phyloP scores from a whole-genome alignment of 106 monocot genomes.

The Apostasia shenzhenica region DNA sequence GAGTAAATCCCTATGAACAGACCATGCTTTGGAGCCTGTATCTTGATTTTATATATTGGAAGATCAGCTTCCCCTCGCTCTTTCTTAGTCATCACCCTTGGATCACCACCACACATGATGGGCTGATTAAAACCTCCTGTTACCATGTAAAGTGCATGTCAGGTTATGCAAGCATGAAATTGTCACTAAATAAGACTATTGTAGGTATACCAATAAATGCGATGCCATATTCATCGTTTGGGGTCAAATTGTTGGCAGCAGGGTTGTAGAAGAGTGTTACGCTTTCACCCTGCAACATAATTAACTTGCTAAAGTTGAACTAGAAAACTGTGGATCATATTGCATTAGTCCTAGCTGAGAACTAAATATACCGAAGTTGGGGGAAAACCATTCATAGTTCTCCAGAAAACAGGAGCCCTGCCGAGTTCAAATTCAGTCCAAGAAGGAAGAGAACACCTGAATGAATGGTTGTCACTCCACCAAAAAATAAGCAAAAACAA shows the following conservation, averaged over 20 bases:
- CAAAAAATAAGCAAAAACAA: too few species aligned
- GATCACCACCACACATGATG: slow-evolving; percentile 89
- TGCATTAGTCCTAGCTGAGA: neutral
- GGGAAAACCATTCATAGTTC: slow-evolving; percentile 81
- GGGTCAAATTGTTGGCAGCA: slow-evolving; percentile 47
- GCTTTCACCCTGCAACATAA: slow-evolving; percentile 57
- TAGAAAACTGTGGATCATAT: neutral
- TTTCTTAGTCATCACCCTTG: slow-evolving; percentile 69
- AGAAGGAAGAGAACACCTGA: slow-evolving; percentile 59
- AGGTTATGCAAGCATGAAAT: neutral
- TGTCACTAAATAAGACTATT: neutral
- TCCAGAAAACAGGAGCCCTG: slow-evolving; percentile 79
- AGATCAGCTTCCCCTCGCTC: slow-evolving; percentile 76
- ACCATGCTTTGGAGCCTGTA: slow-evolving; percentile 74
- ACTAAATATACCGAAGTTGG: slow-evolving; percentile 63
- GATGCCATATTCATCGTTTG: slow-evolving; percentile 67
- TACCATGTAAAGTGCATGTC: slow-evolving; percentile 4
- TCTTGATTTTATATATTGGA: slow-evolving; percentile 71
- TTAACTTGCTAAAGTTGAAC: neutral
- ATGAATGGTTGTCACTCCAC: too few species aligned
- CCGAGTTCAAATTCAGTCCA: slow-evolving; percentile 94
- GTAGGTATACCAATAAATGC: slow-evolving; percentile 67
- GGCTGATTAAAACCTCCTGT: slow-evolving; percentile 96
- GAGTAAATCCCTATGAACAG: slow-evolving; percentile 8
- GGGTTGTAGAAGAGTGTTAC: slow-evolving; percentile 88